phyloP scores from a whole-genome alignment of 164 flowering plant species.

The Tinospora cordifolia region DNA sequence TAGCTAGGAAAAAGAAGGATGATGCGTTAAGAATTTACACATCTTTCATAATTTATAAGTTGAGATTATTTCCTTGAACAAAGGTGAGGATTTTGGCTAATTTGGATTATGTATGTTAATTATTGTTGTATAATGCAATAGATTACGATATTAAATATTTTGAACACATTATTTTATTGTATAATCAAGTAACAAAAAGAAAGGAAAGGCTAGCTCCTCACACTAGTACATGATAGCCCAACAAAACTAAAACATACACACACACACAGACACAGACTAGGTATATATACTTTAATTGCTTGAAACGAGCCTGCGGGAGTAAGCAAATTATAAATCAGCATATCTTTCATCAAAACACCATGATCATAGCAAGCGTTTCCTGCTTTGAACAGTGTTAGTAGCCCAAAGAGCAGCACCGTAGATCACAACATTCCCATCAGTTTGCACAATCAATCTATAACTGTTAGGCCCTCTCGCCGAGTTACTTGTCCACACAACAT shows the following conservation, averaged over 20 bases:
- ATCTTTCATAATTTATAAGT: no score
- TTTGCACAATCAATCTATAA: conserved; percentile 23
- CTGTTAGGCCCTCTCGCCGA: conserved; percentile 14
- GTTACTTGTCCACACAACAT: conserved; percentile 19
- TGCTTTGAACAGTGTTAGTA: conserved; percentile 19
- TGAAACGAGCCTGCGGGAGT: no score
- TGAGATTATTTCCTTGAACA: no score
- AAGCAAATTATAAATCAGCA: background rate
- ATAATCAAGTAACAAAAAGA: no score
- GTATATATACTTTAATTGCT: background rate
- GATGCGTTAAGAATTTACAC: no score
- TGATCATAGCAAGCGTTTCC: conserved; percentile 11
- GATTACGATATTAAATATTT: no score
- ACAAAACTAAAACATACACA: background rate
- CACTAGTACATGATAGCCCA: background rate
- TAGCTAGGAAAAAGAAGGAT: no score
- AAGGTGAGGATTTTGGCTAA: no score
- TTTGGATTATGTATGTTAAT: no score
- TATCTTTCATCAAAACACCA: background rate
- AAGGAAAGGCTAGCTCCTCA: background rate
- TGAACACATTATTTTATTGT: no score
- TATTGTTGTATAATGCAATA: no score
- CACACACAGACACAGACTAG: background rate
- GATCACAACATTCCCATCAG: conserved; percentile 27
- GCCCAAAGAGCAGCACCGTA: conserved; percentile 29